Base-by-base conservation (phyloP, 2,329 filamentous ascomycete genomes). In the Sarocladiaceae sp. region DNA sequence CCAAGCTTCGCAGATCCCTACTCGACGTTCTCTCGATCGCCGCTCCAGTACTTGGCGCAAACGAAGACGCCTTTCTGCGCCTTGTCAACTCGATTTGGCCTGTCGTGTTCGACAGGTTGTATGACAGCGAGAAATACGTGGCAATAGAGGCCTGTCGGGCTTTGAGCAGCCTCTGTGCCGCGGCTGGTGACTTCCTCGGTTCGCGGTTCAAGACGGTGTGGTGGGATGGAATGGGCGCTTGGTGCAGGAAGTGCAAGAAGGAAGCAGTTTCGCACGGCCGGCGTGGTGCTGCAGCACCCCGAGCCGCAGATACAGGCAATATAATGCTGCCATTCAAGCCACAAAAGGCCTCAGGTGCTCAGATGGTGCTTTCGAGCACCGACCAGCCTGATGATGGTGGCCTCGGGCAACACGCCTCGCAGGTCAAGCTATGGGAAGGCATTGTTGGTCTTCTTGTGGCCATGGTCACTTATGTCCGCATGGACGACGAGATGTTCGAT, bases 31-130 rank as follows among this genome's bases (percentile, higher is more conserved):
- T 97, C 11, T 69, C 75, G 20, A 88, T 82, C 1, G 83, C 88
- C 3, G 76, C 84, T 4, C 78, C 83, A 1, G 74, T 85, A 1
- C 76, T 98, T 3, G 78, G 84, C 0, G 72, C 71, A 3, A 82
- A 96, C 52, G 85, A 95, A 58, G 82, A 90, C 49, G 79, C 81
- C 0, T 96, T 95, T 59, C 67, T 98, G 2, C 93, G 93, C 0
- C 73, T 97, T 0, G 81, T 97, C 53, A 93, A 97, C 62, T 83
- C 85, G 3, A 70, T 97, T 6, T 98, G 91, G 91, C 89, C 90
- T 0, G 83, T 94, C 6, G 68, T 95, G 4, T 67, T 83, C 2
- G 70, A 73, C n/a, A 73, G 82, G 19, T 68, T 88, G 5, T 76
- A 80, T 51, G 85, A 88, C 50, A 51, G 65, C 3, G 82, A 88